These are phyloP conservation scores for Saccharomyces kudriavzevii DNA, from an alignment of 805 yeast species.

Conservation along the genomic window DNA sequence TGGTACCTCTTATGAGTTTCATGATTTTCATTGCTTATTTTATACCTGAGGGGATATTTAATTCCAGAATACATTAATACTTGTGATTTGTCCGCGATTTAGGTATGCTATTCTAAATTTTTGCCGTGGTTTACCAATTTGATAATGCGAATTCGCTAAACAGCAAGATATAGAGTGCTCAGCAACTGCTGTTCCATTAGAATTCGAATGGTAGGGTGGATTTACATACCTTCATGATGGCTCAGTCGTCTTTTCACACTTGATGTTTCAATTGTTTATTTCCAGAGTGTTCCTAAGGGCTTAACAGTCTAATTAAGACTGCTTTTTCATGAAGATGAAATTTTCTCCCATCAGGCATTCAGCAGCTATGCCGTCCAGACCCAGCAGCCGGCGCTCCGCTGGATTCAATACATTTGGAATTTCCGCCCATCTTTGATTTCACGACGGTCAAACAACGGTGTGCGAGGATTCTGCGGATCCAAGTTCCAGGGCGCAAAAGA, in stretches of 20 bases:
- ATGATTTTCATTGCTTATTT: neutral
- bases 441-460: neutral
- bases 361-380: neutral
- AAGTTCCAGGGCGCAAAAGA: neutral
- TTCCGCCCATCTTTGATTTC: neutral
- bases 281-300: neutral
- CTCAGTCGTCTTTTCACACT: slow-evolving; percentile 23
- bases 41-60: neutral
- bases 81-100: too few relatives aligned
- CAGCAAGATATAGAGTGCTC: neutral
- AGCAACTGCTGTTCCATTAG: neutral
- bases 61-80: too few relatives aligned
- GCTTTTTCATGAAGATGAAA: neutral
- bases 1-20: neutral
- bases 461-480: neutral
- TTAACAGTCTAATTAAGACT: neutral
- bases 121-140: neutral
- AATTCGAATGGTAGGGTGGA: neutral
- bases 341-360: neutral
- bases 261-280: neutral
- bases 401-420: neutral
- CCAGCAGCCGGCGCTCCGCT: neutral
- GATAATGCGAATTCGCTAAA: neutral
- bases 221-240: slow-evolving; percentile 36
- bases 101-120: too few relatives aligned